Base-by-base conservation (phyloP, 1,284 basidiomycete genomes). In the Puccinia horiana region DNA sequence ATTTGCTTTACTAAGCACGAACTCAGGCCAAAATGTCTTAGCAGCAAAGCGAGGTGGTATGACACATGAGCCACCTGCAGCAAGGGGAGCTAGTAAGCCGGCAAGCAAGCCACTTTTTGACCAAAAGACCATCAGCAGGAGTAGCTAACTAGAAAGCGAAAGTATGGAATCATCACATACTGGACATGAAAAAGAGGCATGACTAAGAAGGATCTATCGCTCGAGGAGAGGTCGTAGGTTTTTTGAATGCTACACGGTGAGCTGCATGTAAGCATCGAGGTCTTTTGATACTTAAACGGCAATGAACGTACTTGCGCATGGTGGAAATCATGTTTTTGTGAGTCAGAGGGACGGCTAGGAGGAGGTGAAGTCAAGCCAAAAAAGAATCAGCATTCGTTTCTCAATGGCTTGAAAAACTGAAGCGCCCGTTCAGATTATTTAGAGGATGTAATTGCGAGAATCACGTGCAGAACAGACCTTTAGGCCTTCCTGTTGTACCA, bases 151-250 rank as follows among this genome's bases (percentile, higher is more conserved):
- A 37, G 47, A 37, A 18, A 47, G 52, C 54, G 63, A 20, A 65
- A 8, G 20, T 42, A 11, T 20, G 6, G 42, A n/a, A 61, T 6
- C 20, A 14, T 49, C 73, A 80, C 78, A 44, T 75, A 84, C 77
- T 91, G 91, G 26, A 91, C 91, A 84, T 92, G 91, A 87, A 91
- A 92, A 44, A 92, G 88, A 40, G 91, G 91, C 91, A 92, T 92
- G 88, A 92, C 91, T 40, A 89, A 86, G 84, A 88, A 89, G 14
- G 88, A 88, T n/a, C 88, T 85, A 83, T 89, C 88, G 2, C 63
- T 35, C 0, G 86, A 84, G 11, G 87, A 87, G n/a, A 92, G 88
- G 67, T 89, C 88, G 89, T 91, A 92, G 20, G 90, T 91, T 32
- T 88, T 86, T 42, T 90, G 87, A 47, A 91, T 90, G 72, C 80